Percentiles rank a stretch among this genome's conserved stretches.
These are phyloP conservation scores for Cryptococcus jaspeensis DNA, from an alignment of 1,284 basidiomycete genomes.

Conservation along the genomic window DNA sequence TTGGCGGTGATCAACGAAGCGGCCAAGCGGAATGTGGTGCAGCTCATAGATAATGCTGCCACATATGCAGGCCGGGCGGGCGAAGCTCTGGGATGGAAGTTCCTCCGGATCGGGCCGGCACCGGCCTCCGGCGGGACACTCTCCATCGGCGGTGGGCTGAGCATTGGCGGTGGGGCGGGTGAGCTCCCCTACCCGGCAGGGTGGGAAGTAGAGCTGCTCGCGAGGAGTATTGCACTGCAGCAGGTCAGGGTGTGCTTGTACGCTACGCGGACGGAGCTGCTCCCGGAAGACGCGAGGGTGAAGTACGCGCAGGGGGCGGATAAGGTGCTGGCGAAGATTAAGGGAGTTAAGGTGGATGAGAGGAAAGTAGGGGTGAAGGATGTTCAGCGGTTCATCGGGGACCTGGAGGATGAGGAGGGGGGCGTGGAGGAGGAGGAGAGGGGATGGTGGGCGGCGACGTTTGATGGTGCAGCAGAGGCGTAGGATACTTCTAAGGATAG, in stretches of 20 bases:
- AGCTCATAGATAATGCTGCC: constrained; percentile 41
- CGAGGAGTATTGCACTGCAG: constrained; percentile 28
- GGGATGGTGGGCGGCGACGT: constrained; percentile 21
- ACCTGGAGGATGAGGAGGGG: constrained; percentile 38
- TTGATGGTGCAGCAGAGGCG: background rate
- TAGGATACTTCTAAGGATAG: too few species aligned
- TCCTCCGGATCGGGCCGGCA: constrained; percentile 16
- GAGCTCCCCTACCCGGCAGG: constrained; percentile 33
- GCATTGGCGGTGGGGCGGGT: background rate
- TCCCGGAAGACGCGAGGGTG: constrained; percentile 10
- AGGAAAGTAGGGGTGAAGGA: constrained; percentile 22
- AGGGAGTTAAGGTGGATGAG: constrained; percentile 5
- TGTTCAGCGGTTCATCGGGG: constrained; percentile 31
- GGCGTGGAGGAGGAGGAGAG: constrained; percentile 18
- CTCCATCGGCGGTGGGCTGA: constrained; percentile 10
- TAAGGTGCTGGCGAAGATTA: constrained; percentile 11
- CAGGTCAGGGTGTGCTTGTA: constrained; percentile 32
- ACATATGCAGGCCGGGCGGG: constrained; percentile 40
- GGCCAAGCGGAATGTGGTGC: constrained; percentile 35
- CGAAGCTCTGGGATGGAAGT: constrained; percentile 35
- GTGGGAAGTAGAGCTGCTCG: constrained; percentile 45
- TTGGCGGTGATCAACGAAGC: constrained; percentile 36
- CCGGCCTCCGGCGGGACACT: background rate
- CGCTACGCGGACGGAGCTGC: constrained; percentile 17
- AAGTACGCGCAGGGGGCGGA: constrained; percentile 17